Base-by-base conservation (phyloP, 257 asterid species). In the Solanum paucissectum region DNA sequence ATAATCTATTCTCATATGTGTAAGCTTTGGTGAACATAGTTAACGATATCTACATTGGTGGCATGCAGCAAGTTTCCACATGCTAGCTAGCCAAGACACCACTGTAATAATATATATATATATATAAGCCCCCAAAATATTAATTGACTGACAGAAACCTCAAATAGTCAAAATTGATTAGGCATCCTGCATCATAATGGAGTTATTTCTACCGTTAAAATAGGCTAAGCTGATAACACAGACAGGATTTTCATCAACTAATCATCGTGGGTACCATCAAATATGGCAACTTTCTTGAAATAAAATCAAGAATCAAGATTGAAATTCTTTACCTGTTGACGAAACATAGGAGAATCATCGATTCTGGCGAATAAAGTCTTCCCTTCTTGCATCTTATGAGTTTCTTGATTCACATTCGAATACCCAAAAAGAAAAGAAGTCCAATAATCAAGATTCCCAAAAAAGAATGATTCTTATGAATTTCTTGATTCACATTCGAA, bases 291-390 rank as follows among this genome's bases (percentile, higher is more conserved):
- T 81, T 29, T 46, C 27, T 46, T 12, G 66, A 76, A 69, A 10
- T 9, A 13, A 37, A 68, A 64, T 32, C 23, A 38, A 40, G 34
- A 60, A 32, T 25, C 4, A n/a, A 62, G 86, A 36, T 60, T 46
- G 37, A 74, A 87, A 27, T 66, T 11, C 8, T 82, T 49, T 82
- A 96, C 99, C 99, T 96, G 98, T 89, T 96, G 98, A 86, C 99
- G 98, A 87, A 96, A 95, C 99, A 96, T 96, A 9, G 99, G 99
- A 27, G 99, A 96, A 91, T 96, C 99, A 83, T 96, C 99, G 69
- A 96, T 94, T 90, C 92, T 93, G 49, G 95, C 87, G 91, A 95
- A 94, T 87, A 90, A 93, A 95, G 94, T 94, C 85, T 83, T 91
- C 77, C 91, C 95, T 83, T 92, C 94, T 81, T 93, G 96, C 95